Evolutionary conservation across 2,329 filamentous ascomycete genomes (phyloP).

Genomic region (Xylaria arbuscula): DNA sequence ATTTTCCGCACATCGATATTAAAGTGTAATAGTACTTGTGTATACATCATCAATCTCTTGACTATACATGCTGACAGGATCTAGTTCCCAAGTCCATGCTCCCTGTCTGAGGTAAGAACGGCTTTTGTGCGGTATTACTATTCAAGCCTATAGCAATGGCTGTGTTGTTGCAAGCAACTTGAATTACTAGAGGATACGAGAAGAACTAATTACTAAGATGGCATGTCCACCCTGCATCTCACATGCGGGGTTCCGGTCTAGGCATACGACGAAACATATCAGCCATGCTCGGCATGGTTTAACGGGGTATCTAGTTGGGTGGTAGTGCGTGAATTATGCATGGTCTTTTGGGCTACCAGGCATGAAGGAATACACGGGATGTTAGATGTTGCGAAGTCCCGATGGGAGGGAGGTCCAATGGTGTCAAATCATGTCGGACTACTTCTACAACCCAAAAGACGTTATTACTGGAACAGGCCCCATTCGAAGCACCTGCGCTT

Average conservation of each 20-base stretch:
- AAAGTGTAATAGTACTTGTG: neutral
- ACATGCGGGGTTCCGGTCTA: neutral
- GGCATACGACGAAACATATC: neutral
- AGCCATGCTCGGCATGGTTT: neutral
- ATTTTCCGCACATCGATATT: neutral
- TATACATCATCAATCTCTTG: neutral
- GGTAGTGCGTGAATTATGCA: slow-evolving; percentile 7
- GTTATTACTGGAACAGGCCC: slow-evolving; percentile 17
- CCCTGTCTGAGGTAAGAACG: neutral
- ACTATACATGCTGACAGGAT: neutral
- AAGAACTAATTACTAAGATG: neutral
- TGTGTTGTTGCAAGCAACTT: neutral
- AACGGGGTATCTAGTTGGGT: neutral
- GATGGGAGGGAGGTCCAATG: no score
- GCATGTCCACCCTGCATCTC: neutral
- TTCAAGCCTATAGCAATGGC: no score
- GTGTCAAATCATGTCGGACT: neutral
- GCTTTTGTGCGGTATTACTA: neutral
- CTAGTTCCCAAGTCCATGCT: neutral
- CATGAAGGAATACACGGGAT: neutral
- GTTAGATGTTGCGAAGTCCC: neutral
- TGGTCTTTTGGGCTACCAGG: neutral
- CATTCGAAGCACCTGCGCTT: neutral
- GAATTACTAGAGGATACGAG: neutral
- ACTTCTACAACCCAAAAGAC: neutral